Conservation (phyloP, 164 flowering plant species). For the Berberis vulgaris region DNA sequence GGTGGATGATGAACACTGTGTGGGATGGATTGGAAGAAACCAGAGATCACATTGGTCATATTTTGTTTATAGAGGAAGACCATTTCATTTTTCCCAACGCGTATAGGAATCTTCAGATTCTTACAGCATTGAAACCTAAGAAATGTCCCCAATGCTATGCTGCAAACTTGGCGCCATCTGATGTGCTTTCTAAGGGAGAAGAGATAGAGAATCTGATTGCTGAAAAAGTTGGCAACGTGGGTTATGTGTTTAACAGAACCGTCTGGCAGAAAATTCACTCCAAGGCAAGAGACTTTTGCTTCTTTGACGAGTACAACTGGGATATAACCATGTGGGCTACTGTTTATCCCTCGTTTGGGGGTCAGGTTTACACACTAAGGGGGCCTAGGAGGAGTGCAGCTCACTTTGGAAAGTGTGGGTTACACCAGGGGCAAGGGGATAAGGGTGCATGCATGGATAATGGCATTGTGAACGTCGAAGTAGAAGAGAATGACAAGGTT, state of each 20-base stretch:
- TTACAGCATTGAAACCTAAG: conserved; percentile 40
- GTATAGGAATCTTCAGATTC: conserved; percentile 62
- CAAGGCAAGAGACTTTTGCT: conserved; percentile 66
- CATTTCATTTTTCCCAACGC: conserved; percentile 90
- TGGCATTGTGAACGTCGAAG: conserved; percentile 43
- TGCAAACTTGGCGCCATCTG: conserved; percentile 77
- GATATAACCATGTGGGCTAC: conserved; percentile 97
- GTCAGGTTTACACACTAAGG: conserved; percentile 68
- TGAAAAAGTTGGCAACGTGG: conserved; percentile 89
- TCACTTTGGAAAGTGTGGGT: conserved; percentile 94
- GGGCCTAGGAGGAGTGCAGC: conserved; percentile 87
- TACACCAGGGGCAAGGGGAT: conserved; percentile 84
- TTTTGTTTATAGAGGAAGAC: conserved; percentile 92
- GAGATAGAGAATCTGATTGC: conserved; percentile 52
- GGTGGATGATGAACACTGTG: conserved; percentile 99
- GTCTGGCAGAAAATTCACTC: conserved; percentile 80
- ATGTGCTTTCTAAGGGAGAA: conserved; percentile 81
- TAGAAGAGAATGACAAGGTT: conserved; percentile 54
- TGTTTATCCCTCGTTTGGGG: conserved; percentile 86
- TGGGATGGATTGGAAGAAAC: conserved; percentile 94
- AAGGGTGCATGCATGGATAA: conserved; percentile 52
- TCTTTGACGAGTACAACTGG: conserved; percentile 94
- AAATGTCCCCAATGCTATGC: conserved; percentile 87
- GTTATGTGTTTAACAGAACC: conserved; percentile 79
- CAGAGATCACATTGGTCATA: conserved; percentile 45